A percentile compares a stretch with the other conserved stretches of the same genome.
These are phyloP conservation scores for Plantago coronopus DNA, from an alignment of 305 asterid genomes.

Conservation along the genomic window DNA sequence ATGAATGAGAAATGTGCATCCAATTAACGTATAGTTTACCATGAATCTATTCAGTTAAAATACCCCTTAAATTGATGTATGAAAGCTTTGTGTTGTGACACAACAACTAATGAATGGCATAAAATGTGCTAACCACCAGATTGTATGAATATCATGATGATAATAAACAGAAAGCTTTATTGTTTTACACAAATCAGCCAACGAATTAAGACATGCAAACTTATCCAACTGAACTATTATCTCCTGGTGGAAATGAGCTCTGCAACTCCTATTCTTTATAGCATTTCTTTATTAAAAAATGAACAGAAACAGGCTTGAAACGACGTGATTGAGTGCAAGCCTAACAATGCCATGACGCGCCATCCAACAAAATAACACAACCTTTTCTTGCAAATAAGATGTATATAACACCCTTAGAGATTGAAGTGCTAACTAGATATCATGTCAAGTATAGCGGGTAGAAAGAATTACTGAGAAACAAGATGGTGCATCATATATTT, in stretches of 20 bases:
- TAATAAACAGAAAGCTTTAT: slow-evolving; percentile 5
- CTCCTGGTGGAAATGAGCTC: slow-evolving; percentile 15
- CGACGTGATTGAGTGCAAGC: slow-evolving; percentile 11
- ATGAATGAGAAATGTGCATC: background rate
- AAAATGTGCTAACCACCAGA: background rate
- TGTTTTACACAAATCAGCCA: slow-evolving; percentile 3
- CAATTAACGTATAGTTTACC: background rate
- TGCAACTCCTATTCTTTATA: background rate
- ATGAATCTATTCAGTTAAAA: too few species aligned
- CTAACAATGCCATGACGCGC: slow-evolving; percentile 11
- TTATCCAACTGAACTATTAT: background rate
- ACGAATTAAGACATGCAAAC: slow-evolving; percentile 2
- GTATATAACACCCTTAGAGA: background rate
- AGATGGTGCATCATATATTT: slow-evolving; percentile 89
- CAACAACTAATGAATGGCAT: background rate
- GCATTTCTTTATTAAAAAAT: background rate
- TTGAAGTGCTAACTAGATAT: background rate
- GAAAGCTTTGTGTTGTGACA: background rate
- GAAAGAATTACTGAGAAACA: slow-evolving; percentile 64
- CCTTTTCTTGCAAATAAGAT: background rate
- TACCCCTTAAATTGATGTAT: too few species aligned
- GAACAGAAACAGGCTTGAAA: background rate
- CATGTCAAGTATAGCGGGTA: slow-evolving; percentile 9
- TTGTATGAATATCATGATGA: background rate
- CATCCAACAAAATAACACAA: slow-evolving; percentile 11